A percentile compares a stretch with the other conserved stretches of the same genome.
These are phyloP conservation scores for Tolypocladium endophyticum DNA, from an alignment of 2,329 filamentous ascomycete species.

Conservation along the genomic window DNA sequence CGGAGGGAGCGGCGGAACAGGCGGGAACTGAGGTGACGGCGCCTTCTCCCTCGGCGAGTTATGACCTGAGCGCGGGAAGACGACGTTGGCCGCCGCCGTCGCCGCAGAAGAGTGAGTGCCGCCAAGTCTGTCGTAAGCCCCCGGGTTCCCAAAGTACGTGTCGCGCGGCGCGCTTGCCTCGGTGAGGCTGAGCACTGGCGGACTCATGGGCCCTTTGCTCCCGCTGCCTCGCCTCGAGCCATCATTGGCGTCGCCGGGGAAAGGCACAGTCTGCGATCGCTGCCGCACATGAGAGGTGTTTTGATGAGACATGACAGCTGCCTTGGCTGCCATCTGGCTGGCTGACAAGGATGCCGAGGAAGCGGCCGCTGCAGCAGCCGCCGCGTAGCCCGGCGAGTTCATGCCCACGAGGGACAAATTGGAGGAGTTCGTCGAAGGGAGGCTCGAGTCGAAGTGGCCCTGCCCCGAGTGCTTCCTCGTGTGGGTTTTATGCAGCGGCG, in stretches of 20 bases:
- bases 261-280: constrained; percentile 63
- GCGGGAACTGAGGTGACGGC: constrained; percentile 23
- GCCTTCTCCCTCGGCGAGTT: constrained; percentile 35
- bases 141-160: constrained; percentile 36
- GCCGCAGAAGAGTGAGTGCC: constrained; percentile 55
- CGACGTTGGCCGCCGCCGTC: constrained; percentile 55
- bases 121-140: constrained; percentile 41
- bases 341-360: constrained; percentile 32
- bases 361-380: constrained; percentile 17
- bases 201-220: constrained; percentile 42
- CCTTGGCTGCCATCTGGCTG: constrained; percentile 73
- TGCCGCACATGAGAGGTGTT: constrained; percentile 45
- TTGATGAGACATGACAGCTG: constrained; percentile 59
- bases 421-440: constrained; percentile 51
- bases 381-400: constrained; percentile 26
- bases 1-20: constrained; percentile 26
- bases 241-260: constrained; percentile 36
- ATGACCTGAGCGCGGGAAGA: constrained; percentile 56
- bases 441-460: constrained; percentile 64
- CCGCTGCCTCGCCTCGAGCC: constrained; percentile 31
- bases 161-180: constrained; percentile 54
- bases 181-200: constrained; percentile 53
- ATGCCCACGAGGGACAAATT: constrained; percentile 41
- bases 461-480: constrained; percentile 60
- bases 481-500: constrained; percentile 31